Evolutionary conservation across 2,329 filamentous ascomycete species (phyloP).

Genomic region (Calonectria pteridis): DNA sequence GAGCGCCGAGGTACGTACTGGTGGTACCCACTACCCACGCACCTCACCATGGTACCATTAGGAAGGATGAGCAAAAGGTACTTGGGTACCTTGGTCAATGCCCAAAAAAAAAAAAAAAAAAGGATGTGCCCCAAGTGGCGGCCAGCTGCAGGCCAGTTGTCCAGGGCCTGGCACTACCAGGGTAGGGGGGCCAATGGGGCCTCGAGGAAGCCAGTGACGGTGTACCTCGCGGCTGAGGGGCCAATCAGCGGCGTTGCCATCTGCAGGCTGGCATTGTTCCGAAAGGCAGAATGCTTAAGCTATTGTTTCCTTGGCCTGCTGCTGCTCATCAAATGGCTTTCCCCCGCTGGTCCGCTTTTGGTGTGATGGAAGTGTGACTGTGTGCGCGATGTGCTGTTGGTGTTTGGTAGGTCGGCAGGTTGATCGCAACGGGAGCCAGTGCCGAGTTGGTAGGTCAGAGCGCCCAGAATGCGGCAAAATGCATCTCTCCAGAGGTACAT

Average conservation of each 20-base stretch:
- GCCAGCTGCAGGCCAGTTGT: conserved; percentile 7
- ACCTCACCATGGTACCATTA: not conserved
- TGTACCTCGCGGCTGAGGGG: conserved; percentile 15
- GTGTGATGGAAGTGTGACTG: not conserved
- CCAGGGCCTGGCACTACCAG: conserved; percentile 7
- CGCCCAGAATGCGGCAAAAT: conserved; percentile 8
- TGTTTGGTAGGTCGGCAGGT: not conserved
- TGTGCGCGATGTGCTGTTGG: not conserved
- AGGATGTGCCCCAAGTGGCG: conserved; percentile 2
- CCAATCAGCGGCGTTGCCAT: conserved; percentile 38
- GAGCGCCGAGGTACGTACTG: conserved; percentile 18
- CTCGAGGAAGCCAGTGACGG: not conserved
- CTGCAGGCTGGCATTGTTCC: conserved; percentile 36
- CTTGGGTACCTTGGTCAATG: conserved; percentile 15
- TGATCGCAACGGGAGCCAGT: conserved; percentile 6
- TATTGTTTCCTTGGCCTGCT: conserved; percentile 22
- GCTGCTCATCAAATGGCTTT: not conserved
- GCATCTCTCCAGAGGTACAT: conserved; percentile 12
- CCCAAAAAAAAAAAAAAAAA: conserved; percentile 16
- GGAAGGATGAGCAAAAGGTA: not conserved
- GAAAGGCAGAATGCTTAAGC: conserved; percentile 12
- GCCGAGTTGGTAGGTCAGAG: conserved; percentile 3
- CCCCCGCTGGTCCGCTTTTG: not conserved
- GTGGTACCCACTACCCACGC: not conserved
- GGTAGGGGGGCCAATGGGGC: not conserved